phyloP scores from a whole-genome alignment of 164 flowering plant genomes.

The Vitis riparia region DNA sequence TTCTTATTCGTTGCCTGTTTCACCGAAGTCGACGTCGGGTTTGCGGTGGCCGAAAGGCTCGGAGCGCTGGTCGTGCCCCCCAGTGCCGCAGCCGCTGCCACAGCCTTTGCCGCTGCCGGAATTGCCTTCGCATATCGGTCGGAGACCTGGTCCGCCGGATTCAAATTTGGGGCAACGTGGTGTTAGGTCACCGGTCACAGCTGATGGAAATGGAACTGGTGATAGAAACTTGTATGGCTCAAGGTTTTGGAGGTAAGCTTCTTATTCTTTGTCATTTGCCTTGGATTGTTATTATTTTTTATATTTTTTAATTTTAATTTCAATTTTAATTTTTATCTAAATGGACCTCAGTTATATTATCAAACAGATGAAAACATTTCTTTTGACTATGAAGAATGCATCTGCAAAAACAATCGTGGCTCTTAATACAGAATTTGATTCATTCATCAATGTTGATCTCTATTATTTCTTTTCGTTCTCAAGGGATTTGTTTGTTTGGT shows the following conservation, averaged over 20 bases:
- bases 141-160: slow-evolving; percentile 2
- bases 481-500: too few relatives aligned
- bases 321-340: too few relatives aligned
- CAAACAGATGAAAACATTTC: too few relatives aligned
- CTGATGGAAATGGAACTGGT: neutral
- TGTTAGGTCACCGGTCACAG: neutral
- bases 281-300: too few relatives aligned
- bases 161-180: neutral
- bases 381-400: too few relatives aligned
- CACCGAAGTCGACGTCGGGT: slow-evolving; percentile 19
- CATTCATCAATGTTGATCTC: too few relatives aligned
- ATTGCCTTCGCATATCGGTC: neutral
- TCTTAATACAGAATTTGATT: too few relatives aligned
- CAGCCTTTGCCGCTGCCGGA: slow-evolving; percentile 45
- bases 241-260: neutral
- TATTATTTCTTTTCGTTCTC: too few relatives aligned
- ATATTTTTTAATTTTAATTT: too few relatives aligned
- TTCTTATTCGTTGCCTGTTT: slow-evolving; percentile 21
- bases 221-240: neutral
- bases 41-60: slow-evolving; percentile 8
- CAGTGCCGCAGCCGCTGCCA: slow-evolving; percentile 49
- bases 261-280: too few relatives aligned
- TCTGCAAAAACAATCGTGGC: too few relatives aligned
- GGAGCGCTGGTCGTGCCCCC: slow-evolving; percentile 27
- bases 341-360: too few relatives aligned